Evolutionary conservation across 176 grass and related monocot genomes (phyloP).

Genomic region (Pontederia crassipes): DNA sequence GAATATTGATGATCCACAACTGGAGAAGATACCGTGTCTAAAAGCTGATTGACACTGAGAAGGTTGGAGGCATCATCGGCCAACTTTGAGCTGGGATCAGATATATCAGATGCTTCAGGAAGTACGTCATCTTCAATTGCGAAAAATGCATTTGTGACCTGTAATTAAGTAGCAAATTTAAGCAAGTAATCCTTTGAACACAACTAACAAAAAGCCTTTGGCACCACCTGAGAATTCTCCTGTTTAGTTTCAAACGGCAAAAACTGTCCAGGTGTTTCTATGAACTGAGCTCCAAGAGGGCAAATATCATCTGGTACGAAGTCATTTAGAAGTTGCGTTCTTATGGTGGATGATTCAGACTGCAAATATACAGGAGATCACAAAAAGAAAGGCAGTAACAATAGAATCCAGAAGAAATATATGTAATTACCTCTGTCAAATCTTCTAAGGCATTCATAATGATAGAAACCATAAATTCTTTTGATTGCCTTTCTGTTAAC

Average conservation of each 20-base stretch:
- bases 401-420: not conserved
- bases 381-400: constrained; percentile 11
- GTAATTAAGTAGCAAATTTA: constrained; percentile 20
- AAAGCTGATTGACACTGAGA: constrained; percentile 73
- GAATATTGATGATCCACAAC: not conserved
- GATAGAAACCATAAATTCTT: constrained; percentile 75
- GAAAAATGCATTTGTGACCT: constrained; percentile 39
- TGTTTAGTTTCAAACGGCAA: constrained; percentile 32
- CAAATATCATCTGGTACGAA: constrained; percentile 94
- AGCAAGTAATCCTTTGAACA: constrained; percentile 8
- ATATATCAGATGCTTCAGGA: constrained; percentile 61
- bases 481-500: constrained; percentile 77
- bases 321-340: constrained; percentile 64
- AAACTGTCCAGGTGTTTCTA: constrained; percentile 37
- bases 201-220: not conserved
- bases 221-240: constrained; percentile 39
- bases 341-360: constrained; percentile 67
- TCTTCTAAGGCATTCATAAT: constrained; percentile 70
- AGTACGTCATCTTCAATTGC: constrained; percentile 58
- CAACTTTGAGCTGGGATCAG: constrained; percentile 19
- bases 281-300: constrained; percentile 56
- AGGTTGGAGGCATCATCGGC: constrained; percentile 44
- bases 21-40: constrained; percentile 58
- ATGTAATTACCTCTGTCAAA: constrained; percentile 67
- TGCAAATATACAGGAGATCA: constrained; percentile 29